phyloP scores from a whole-genome alignment of 106 monocot species.

The Apostasia shenzhenica region DNA sequence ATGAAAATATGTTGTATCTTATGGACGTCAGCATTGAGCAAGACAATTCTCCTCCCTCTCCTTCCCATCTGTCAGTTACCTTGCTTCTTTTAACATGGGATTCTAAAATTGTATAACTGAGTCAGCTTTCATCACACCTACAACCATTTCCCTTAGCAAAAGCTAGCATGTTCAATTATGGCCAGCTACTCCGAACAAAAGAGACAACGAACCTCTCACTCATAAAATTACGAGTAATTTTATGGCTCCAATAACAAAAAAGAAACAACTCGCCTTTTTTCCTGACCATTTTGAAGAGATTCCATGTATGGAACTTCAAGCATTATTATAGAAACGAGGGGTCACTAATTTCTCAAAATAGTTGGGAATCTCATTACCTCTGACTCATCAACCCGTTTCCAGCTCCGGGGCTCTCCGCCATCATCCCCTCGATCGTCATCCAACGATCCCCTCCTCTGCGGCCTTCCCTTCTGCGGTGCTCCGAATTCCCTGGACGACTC shows the following conservation, averaged over 20 bases:
- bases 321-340: neutral
- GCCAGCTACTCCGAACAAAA: neutral
- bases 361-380: slow-evolving; percentile 42
- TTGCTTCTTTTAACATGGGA: too few relatives aligned
- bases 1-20: too few relatives aligned
- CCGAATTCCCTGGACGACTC: slow-evolving; percentile 42
- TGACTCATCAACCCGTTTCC: slow-evolving; percentile 92
- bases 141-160: too few relatives aligned
- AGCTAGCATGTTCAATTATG: too few relatives aligned
- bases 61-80: too few relatives aligned
- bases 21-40: too few relatives aligned
- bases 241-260: neutral
- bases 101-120: too few relatives aligned
- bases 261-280: neutral
- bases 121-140: too few relatives aligned
- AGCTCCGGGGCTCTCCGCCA: slow-evolving; percentile 74
- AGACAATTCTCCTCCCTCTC: too few relatives aligned
- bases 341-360: neutral
- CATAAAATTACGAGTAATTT: neutral
- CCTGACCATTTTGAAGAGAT: neutral
- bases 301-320: neutral
- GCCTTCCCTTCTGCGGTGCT: slow-evolving; percentile 12
- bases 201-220: neutral
- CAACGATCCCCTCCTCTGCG: slow-evolving; percentile 32
- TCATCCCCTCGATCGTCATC: slow-evolving; percentile 65